Evolutionary conservation across 2,329 filamentous ascomycete genomes (phyloP), one percentile per base, ranked within the genome.

Genomic region (Aspergillus jensenii): DNA sequence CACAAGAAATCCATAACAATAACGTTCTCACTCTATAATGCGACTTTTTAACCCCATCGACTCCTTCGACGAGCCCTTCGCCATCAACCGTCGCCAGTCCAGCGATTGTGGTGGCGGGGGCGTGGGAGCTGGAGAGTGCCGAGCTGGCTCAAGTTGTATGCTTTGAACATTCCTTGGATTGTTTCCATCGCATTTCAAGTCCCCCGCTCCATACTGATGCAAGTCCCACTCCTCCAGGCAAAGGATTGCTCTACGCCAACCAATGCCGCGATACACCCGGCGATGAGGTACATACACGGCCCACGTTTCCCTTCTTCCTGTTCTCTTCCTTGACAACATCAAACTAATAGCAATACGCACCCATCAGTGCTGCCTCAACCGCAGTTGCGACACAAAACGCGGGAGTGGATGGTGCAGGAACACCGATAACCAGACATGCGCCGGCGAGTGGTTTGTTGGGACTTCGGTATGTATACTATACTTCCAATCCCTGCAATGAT

Each of bases 401-500:
- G 59, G 59, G 7, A 23, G 15, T 12, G 59, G 59, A 2, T 59
- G 44, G 25, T 61, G 59, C 39, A 45, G 35, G 23, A 54, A 61
- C 19, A 40, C 15, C 27, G 17, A 55, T 39, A 61, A 61, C 44
- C 59, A 61, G 44, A 61, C 59, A 11, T 61, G 59, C 23, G 47
- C 44, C 12, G 59, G 49, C 9, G 56, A 54, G 11, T 61, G 44
- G 19, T 40, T 61, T n/a, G 6, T 41, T 12, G 59, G 59, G n/a
- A 46, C 39, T 11, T 4, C 17, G 40, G 59, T 61, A 59, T 23
- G 50, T 44, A 19, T 14, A 17, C 12, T 40, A 14, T 11, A 31
- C 27, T 11, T 11, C 27, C 27, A 31, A 31, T 31, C 27, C 27
- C 27, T 11, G 9, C 27, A 31, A 11, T 31, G 27, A 31, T 31